These are phyloP conservation scores for Phialophora chinensis DNA, from an alignment of 2,329 filamentous ascomycete species.

Conservation along the genomic window DNA sequence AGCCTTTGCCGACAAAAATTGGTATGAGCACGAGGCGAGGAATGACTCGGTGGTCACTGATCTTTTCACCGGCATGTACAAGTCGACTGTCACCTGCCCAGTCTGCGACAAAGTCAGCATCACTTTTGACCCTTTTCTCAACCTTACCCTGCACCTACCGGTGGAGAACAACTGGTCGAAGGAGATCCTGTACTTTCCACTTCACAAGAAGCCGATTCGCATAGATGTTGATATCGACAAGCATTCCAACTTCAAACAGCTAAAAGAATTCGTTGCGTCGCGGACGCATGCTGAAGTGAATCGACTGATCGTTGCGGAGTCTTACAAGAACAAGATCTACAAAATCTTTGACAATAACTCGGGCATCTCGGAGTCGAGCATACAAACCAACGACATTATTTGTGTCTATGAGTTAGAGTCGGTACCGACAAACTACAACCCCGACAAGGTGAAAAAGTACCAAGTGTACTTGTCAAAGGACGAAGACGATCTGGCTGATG, in stretches of 20 bases:
- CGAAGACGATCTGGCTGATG: constrained; percentile 48
- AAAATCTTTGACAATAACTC: constrained; percentile 77
- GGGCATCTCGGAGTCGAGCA: constrained; percentile 72
- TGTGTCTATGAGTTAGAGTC: constrained; percentile 79
- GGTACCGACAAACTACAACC: constrained; percentile 77
- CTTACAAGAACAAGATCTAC: constrained; percentile 84
- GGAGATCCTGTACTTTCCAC: constrained; percentile 75
- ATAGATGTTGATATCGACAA: constrained; percentile 79
- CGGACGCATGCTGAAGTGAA: constrained; percentile 57
- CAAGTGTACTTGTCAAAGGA: constrained; percentile 43
- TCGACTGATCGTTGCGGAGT: constrained; percentile 79
- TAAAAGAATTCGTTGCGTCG: constrained; percentile 60
- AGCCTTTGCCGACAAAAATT: constrained; percentile 84
- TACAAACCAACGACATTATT: constrained; percentile 67
- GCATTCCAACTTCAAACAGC: constrained; percentile 63
- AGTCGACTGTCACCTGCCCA: constrained; percentile 93
- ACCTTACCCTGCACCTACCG: constrained; percentile 87
- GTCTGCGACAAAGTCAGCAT: constrained; percentile 94
- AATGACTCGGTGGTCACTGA: constrained; percentile 97
- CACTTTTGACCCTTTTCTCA: constrained; percentile 97
- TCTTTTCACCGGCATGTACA: constrained; percentile 96
- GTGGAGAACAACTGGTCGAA: constrained; percentile 82
- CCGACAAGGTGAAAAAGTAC: constrained; percentile 58
- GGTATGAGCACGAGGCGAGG: constrained; percentile 87
- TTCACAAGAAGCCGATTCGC: constrained; percentile 71